Conservation (phyloP, 352 stramenopile species). For the Phytophthora macrochlamydospora region DNA sequence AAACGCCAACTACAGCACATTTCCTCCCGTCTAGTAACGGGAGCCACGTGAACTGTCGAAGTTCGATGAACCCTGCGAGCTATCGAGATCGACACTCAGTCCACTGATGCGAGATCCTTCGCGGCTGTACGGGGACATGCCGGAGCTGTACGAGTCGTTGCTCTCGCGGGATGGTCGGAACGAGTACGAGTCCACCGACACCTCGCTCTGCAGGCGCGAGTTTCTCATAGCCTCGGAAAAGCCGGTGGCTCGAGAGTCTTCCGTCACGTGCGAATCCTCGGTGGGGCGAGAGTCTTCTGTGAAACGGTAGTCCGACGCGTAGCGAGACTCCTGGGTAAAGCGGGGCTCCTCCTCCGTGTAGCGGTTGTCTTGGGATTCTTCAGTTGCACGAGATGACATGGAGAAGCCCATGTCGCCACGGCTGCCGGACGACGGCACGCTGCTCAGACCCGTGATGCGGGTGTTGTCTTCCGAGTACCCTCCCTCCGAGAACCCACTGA, state of each 20-base stretch:
- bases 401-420: slow-evolving; percentile 47
- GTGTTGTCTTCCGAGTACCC: slow-evolving; percentile 34
- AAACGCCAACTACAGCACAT: slow-evolving; percentile 25
- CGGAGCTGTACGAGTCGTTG: slow-evolving; percentile 75
- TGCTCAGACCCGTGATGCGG: slow-evolving; percentile 25
- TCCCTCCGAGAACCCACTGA: slow-evolving; percentile 42
- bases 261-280: slow-evolving; percentile 24
- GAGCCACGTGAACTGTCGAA: slow-evolving; percentile 30
- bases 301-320: slow-evolving; percentile 30
- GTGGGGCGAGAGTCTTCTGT: slow-evolving; percentile 2
- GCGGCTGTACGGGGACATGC: slow-evolving; percentile 62
- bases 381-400: slow-evolving; percentile 39
- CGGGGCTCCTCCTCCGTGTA: slow-evolving; percentile 21
- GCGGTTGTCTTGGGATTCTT: slow-evolving; percentile 20
- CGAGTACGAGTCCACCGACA: slow-evolving; percentile 76
- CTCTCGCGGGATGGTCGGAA: slow-evolving; percentile 57
- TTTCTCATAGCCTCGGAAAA: slow-evolving; percentile 49
- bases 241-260: slow-evolving; percentile 36
- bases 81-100: slow-evolving; percentile 40
- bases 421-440: slow-evolving; percentile 24
- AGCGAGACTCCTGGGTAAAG: slow-evolving; percentile 17
- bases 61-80: slow-evolving; percentile 13
- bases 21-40: slow-evolving; percentile 25
- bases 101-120: slow-evolving; percentile 70
- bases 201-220: slow-evolving; percentile 61